These are phyloP conservation scores for Linnemannia hyalina DNA, from an alignment of 192 early-diverging fungal species.

Conservation along the genomic window DNA sequence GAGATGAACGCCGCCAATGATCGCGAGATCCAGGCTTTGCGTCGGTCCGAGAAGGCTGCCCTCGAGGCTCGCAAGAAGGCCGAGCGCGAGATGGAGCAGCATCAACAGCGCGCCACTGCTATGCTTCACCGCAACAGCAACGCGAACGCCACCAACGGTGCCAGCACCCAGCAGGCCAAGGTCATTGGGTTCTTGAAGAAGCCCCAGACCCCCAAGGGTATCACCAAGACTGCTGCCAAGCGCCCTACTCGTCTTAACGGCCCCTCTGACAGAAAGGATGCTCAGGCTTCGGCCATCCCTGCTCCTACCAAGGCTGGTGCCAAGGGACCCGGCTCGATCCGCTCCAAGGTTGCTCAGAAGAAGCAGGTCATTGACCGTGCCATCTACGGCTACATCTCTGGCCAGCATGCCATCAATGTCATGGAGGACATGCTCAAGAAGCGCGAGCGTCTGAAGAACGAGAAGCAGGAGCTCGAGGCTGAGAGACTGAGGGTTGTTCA, in stretches of 20 bases:
- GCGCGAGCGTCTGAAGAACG: constrained; percentile 58
- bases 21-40: constrained; percentile 69
- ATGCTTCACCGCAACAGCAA: constrained; percentile 62
- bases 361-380: constrained; percentile 68
- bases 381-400: constrained; percentile 67
- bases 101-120: constrained; percentile 41
- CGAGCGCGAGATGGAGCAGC: constrained; percentile 65
- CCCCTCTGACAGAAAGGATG: constrained; percentile 30
- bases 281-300: constrained; percentile 14
- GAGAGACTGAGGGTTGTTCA: constrained; percentile 63
- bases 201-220: constrained; percentile 61
- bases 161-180: constrained; percentile 54
- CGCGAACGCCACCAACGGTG: constrained; percentile 39
- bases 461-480: constrained; percentile 63
- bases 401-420: constrained; percentile 60
- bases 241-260: constrained; percentile 35
- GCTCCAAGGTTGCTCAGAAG: constrained; percentile 58
- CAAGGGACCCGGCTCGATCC: constrained; percentile 30
- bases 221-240: constrained; percentile 55
- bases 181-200: constrained; percentile 65
- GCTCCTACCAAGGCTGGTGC: constrained; percentile 14
- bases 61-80: constrained; percentile 62
- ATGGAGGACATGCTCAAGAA: constrained; percentile 70
- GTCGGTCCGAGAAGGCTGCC: constrained; percentile 68
- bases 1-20: constrained; percentile 70